These are phyloP conservation scores for Zygosaccharomyces pseudorouxii DNA, from an alignment of 805 yeast genomes.

Conservation along the genomic window DNA sequence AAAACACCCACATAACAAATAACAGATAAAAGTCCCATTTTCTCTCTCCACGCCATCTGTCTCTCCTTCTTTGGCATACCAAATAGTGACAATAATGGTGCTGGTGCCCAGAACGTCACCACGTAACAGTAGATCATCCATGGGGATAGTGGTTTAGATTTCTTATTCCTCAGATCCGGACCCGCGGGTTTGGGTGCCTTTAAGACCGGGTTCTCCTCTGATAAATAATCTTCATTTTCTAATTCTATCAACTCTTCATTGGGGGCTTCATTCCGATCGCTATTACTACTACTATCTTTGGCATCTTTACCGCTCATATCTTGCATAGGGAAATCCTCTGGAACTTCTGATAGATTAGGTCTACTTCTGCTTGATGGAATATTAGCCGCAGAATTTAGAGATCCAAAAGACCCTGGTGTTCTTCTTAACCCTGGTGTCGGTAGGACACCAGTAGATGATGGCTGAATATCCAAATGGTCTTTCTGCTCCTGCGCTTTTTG, in stretches of 20 bases:
- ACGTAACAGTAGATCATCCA: slow-evolving; percentile 81
- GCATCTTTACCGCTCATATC: slow-evolving; percentile 6
- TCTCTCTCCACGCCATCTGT: slow-evolving; percentile 97
- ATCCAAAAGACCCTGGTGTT: slow-evolving; percentile 1
- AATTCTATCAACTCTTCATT: background rate
- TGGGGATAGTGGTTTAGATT: slow-evolving; percentile 7
- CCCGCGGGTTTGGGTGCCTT: background rate
- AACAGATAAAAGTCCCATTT: slow-evolving; percentile 75
- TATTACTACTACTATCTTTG: background rate
- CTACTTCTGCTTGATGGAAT: background rate
- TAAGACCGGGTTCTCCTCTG: slow-evolving; percentile 1
- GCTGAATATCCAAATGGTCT: slow-evolving; percentile 56
- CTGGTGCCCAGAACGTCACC: slow-evolving; percentile 91
- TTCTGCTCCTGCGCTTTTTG: slow-evolving; percentile 66
- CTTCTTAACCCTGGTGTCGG: slow-evolving; percentile 13
- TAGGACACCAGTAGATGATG: slow-evolving; percentile 66
- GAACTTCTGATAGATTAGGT: slow-evolving; percentile 1
- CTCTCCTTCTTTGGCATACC: slow-evolving; percentile 78
- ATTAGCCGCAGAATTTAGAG: background rate
- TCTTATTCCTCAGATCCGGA: slow-evolving; percentile 1
- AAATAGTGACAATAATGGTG: slow-evolving; percentile 47
- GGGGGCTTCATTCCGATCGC: background rate
- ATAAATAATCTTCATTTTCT: slow-evolving; percentile 1
- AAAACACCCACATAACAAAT: slow-evolving; percentile 69
- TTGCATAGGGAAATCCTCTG: slow-evolving; percentile 1